These are phyloP conservation scores for Mycocentrospora acerina DNA, from an alignment of 2,329 filamentous ascomycete genomes.

Conservation along the genomic window DNA sequence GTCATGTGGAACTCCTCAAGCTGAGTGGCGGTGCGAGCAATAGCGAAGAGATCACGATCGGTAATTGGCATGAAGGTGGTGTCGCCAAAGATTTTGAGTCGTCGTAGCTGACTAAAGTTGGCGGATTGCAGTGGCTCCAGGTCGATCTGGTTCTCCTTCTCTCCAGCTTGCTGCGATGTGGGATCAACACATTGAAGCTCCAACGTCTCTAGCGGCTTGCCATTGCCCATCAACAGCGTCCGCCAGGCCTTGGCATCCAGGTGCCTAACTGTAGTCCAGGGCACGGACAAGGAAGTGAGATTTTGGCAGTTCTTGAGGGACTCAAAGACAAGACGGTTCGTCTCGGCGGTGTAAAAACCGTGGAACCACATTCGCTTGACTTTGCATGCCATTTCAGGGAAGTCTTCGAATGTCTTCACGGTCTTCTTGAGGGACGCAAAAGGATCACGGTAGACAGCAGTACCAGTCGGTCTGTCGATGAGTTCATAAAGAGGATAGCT, in stretches of 20 bases:
- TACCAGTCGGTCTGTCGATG: slow-evolving; percentile 48
- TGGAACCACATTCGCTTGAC: slow-evolving; percentile 58
- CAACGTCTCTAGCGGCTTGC: slow-evolving; percentile 50
- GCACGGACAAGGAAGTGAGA: slow-evolving; percentile 52
- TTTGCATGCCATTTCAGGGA: slow-evolving; percentile 49
- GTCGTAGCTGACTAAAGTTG: slow-evolving; percentile 52
- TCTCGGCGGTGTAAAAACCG: slow-evolving; percentile 55
- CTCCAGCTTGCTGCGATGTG: slow-evolving; percentile 47
- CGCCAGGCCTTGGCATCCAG: slow-evolving; percentile 52
- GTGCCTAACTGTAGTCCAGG: slow-evolving; percentile 56
- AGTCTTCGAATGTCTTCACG: slow-evolving; percentile 48
- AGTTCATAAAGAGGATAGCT: slow-evolving; percentile 52
- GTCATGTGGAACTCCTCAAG: slow-evolving; percentile 57
- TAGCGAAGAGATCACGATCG: slow-evolving; percentile 52
- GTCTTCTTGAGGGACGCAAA: slow-evolving; percentile 53
- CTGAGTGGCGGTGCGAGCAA: slow-evolving; percentile 53
- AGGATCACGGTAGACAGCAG: slow-evolving; percentile 55
- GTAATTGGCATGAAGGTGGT: slow-evolving; percentile 55
- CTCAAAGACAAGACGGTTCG: slow-evolving; percentile 52
- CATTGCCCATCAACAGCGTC: slow-evolving; percentile 48
- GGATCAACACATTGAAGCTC: slow-evolving; percentile 55
- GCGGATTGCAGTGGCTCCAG: slow-evolving; percentile 49
- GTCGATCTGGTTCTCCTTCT: slow-evolving; percentile 45
- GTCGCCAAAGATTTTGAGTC: slow-evolving; percentile 58
- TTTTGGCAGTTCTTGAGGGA: slow-evolving; percentile 51